Conservation (phyloP, 2,329 filamentous ascomycete genomes). For the Xylaria sp. region DNA sequence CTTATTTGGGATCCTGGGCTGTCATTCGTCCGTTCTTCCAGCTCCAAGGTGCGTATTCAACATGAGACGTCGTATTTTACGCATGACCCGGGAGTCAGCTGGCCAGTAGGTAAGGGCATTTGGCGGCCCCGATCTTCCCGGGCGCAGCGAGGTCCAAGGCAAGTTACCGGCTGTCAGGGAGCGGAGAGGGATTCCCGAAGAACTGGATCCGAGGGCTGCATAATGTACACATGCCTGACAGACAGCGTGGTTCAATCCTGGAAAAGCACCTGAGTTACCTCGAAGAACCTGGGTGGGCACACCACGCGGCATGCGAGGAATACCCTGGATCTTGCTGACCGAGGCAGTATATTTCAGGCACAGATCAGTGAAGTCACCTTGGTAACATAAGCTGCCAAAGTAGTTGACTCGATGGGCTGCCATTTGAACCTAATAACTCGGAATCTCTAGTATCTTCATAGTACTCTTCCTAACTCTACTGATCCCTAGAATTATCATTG, state of each 20-base stretch:
- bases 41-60: slow-evolving; percentile 2
- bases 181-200: slow-evolving; percentile 12
- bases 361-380: slow-evolving; percentile 1
- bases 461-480: not conserved
- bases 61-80: slow-evolving; percentile 19
- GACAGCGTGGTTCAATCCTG: not conserved
- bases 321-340: slow-evolving; percentile 4
- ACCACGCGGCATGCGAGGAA: slow-evolving; percentile 7
- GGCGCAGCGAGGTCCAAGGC: slow-evolving; percentile 17
- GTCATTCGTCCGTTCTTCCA: slow-evolving; percentile 12
- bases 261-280: slow-evolving; percentile 3
- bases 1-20: slow-evolving; percentile 9
- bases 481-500: not conserved
- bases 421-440: slow-evolving; percentile 2
- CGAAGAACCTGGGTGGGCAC: slow-evolving; percentile 10
- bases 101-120: slow-evolving; percentile 27
- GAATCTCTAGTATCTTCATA: not conserved
- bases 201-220: slow-evolving; percentile 15
- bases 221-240: not conserved
- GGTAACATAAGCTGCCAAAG: not conserved
- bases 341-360: slow-evolving; percentile 20
- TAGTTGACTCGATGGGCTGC: not conserved
- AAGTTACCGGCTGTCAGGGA: slow-evolving; percentile 10
- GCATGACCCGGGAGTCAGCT: slow-evolving; percentile 27
- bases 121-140: slow-evolving; percentile 25